Percentiles rank a stretch among this genome's conserved stretches.
These are phyloP conservation scores for Kalaharituber pfeilii DNA, from an alignment of 2,329 filamentous ascomycete genomes.

Conservation along the genomic window DNA sequence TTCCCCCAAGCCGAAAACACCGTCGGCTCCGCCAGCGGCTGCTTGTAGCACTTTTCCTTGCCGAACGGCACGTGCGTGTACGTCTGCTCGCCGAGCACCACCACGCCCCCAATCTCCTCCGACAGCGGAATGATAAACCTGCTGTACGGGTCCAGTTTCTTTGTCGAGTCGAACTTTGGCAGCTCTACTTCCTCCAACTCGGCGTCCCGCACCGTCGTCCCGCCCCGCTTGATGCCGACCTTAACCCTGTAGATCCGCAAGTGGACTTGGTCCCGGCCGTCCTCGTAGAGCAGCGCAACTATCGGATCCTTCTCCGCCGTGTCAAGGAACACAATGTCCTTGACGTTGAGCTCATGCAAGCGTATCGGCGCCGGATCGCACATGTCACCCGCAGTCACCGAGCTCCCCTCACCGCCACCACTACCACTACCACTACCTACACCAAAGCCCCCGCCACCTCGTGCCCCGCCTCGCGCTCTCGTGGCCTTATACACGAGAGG, in stretches of 20 bases:
- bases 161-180: conserved; percentile 26
- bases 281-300: conserved; percentile 48
- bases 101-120: conserved; percentile 36
- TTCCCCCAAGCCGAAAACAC: conserved; percentile 87
- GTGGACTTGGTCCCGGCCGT: conserved; percentile 38
- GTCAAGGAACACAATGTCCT: conserved; percentile 48
- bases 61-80: conserved; percentile 51
- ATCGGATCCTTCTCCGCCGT: conserved; percentile 39
- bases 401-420: conserved; percentile 10
- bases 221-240: conserved; percentile 1
- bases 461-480: no score
- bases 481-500: conserved; percentile 12
- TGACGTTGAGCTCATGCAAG: conserved; percentile 49
- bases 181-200: conserved; percentile 33
- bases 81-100: conserved; percentile 63
- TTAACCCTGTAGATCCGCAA: conserved; percentile 19
- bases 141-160: conserved; percentile 39
- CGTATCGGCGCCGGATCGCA: conserved; percentile 44
- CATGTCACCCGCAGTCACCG: conserved; percentile 32
- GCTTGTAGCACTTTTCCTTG: conserved; percentile 46
- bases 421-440: no score
- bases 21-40: conserved; percentile 51
- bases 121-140: conserved; percentile 46
- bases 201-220: conserved; percentile 11
- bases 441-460: no score